Evolutionary conservation across 768 basidiomycete species (phyloP), one percentile per base, ranked within the genome.

Genomic region (Boletus rubroflammeus): DNA sequence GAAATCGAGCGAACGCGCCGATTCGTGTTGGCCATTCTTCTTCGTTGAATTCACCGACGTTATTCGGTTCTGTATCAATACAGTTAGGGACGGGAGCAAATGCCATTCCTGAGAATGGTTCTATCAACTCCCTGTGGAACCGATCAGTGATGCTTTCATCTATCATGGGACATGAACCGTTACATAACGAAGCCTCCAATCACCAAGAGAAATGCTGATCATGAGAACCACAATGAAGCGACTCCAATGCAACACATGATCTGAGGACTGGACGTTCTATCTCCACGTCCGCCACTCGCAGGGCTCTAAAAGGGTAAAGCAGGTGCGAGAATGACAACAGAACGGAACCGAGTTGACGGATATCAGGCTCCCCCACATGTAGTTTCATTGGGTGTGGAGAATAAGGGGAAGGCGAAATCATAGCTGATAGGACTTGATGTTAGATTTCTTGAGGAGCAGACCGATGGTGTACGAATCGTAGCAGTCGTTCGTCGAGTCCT

Each of bases 301-400:
- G 46, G 46, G 21, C 5, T 15, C 14, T 15, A 0, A 25, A 34
- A 11, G 15, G 10, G 23, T 21, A 29, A 7, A 11, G 44, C 2
- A 10, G 7, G 28, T 29, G n/a, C n/a, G 26, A 19, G 26, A 44
- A 23, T 23, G 21, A 40, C 19, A 3, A 23, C 3, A 42, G 41
- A 17, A 21, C 23, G 8, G 21, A 47, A 3, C 31, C 32, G 5
- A 46, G 4, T 32, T 13, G 19, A 32, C 8, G 23, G 15, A 25
- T 42, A 42, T 42, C 23, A 14, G 41, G 6, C 23, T 15, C 23
- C 3, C 19, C 11, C 23, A 13, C 13, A 15, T 32, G 10, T n/a
- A n/a, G n/a, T n/a, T n/a, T n/a, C n/a, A n/a, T n/a, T 86, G 47
- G 79, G 76, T 26, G 66, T 78, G 32, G 71, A 72, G 29, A 53